Evolutionary conservation across 495 filamentous ascomycete genomes (phyloP), one percentile per base, ranked within the genome.

Genomic region (Daldinia bambusicola): DNA sequence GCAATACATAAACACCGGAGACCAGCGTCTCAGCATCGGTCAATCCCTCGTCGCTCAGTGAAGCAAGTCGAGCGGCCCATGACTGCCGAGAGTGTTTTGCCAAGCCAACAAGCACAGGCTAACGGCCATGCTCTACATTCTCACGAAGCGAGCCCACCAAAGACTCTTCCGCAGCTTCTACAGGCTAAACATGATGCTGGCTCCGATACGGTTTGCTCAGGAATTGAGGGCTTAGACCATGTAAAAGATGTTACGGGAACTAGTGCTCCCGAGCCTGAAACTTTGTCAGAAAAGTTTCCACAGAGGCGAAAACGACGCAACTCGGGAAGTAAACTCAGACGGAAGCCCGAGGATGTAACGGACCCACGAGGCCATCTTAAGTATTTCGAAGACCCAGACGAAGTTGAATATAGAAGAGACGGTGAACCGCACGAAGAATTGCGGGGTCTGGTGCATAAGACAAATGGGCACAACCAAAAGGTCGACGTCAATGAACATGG

Each of bases 381-480:
- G 76, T 96, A 92, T 71, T 94, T 91, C 66, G 92, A 94, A 70
- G 93, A 88, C 61, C 83, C 84, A 16, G 86, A 89, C 67, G 87
- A 97, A 61, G 92, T 92, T 45, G 93, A 89, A 6, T 96, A 97
- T 79, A 89, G 91, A 69, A 91, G 88, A 13, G 91, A 95, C 74
- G 83, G 81, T 36, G 93, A 94, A 70, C 88, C 93, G 66, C 91
- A 90, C 18, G 85, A 92, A 6, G 87, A 30, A 85, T 89, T 74
- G 34, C n/a, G 55, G 67, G 16, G 59, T 56, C 45, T 56, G 16
- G 40, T 34, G 20, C 63, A 53, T 10, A 12, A 18, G 30, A 59
- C 26, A 30, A 55, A 52, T 43, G 53, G 57, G 34, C 13, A 55
- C 31, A 38, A 57, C 1, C 22, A 61, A 32, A 58, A 20, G 2